Evolutionary conservation across 2,329 filamentous ascomycete species (phyloP).

Genomic region (Phaeosphaeria sp.): DNA sequence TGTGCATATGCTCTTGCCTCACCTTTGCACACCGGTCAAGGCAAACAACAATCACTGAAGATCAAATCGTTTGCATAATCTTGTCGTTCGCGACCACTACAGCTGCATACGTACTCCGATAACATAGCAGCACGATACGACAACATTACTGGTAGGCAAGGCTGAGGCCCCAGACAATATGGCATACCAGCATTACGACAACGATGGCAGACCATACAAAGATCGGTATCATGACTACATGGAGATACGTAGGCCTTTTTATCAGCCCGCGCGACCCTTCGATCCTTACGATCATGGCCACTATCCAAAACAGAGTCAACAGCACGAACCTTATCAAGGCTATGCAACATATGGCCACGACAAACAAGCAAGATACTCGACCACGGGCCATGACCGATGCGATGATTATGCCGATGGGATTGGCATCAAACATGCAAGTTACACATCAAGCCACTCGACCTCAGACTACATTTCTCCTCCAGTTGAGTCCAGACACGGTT

Average conservation of each 20-base stretch:
- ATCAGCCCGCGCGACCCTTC: neutral
- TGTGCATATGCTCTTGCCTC: slow-evolving; percentile 8
- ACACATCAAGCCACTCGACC: slow-evolving; percentile 6
- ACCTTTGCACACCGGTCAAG: slow-evolving; percentile 3
- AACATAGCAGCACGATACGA: neutral
- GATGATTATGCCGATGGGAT: neutral
- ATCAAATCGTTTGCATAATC: neutral
- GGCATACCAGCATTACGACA: neutral
- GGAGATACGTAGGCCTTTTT: neutral
- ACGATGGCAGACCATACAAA: neutral
- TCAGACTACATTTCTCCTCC: slow-evolving; percentile 11
- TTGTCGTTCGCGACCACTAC: neutral
- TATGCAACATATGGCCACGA: neutral
- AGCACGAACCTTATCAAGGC: neutral
- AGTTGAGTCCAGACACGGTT: slow-evolving; percentile 2
- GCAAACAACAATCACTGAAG: neutral
- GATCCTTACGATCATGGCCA: neutral
- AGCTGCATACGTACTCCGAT: neutral
- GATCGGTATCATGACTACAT: neutral
- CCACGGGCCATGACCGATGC: neutral
- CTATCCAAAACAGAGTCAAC: neutral
- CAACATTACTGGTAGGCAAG: neutral
- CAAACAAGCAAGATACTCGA: neutral
- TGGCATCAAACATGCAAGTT: slow-evolving; percentile 6
- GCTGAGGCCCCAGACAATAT: neutral